Evolutionary conservation across 202 grass and related monocot species (phyloP).

Genomic region (Hordeum pubiflorum): DNA sequence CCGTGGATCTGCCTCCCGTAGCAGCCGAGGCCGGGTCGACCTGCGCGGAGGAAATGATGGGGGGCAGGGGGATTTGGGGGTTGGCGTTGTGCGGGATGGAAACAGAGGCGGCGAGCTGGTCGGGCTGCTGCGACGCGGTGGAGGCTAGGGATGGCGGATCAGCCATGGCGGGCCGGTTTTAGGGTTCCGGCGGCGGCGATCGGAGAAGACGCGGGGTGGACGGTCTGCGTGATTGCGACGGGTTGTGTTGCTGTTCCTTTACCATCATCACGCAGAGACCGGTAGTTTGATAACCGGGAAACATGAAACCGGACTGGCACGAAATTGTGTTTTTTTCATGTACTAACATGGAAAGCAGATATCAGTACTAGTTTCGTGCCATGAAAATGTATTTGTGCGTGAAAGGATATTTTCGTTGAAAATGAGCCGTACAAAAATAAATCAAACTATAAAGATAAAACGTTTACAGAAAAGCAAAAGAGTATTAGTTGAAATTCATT

Average conservation of each 20-base stretch:
- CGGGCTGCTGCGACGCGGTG: slow-evolving; percentile 33
- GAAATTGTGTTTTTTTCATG: too few species aligned
- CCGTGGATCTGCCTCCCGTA: slow-evolving; percentile 34
- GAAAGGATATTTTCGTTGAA: too few species aligned
- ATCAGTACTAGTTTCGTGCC: too few species aligned
- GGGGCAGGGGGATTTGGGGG: slow-evolving; percentile 52
- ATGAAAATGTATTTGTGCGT: too few species aligned
- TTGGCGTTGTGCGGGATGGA: slow-evolving; percentile 48
- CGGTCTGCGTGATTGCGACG: neutral
- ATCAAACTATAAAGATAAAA: too few species aligned
- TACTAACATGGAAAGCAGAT: too few species aligned
- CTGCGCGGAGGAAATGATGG: slow-evolving; percentile 58
- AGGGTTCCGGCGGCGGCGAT: slow-evolving; percentile 37
- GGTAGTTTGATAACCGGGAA: too few species aligned
- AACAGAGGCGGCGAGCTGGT: slow-evolving; percentile 21
- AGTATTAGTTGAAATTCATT: too few species aligned
- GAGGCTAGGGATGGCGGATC: slow-evolving; percentile 28
- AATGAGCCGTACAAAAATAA: too few species aligned
- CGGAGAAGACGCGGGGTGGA: slow-evolving; percentile 21
- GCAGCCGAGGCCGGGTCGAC: slow-evolving; percentile 30
- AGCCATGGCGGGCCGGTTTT: slow-evolving; percentile 24
- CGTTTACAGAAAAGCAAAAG: too few species aligned
- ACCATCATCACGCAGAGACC: neutral
- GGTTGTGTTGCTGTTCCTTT: neutral
- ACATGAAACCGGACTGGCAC: too few species aligned